phyloP scores from a whole-genome alignment of 176 grass and related monocot species.

The Ensete ventricosum region DNA sequence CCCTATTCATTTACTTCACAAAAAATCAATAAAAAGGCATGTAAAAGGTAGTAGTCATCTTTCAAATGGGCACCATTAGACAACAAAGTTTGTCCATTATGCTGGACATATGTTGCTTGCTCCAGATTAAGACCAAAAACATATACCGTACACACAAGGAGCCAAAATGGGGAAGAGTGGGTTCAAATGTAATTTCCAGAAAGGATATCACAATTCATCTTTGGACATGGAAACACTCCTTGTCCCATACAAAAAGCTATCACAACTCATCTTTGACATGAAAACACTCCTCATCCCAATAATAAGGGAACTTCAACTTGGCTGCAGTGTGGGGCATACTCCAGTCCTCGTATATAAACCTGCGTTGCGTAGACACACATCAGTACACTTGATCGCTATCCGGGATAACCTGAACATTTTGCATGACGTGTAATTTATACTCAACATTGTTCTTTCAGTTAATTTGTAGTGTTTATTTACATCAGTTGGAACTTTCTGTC shows the following conservation, averaged over 20 bases:
- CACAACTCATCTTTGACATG: conserved; percentile 72
- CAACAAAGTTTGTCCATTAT: too few relatives aligned
- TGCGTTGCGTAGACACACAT: conserved; percentile 16
- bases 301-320: conserved; percentile 66
- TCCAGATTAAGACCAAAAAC: background rate
- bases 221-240: conserved; percentile 51
- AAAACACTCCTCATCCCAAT: conserved; percentile 73
- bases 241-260: conserved; percentile 40
- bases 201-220: conserved; percentile 56
- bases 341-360: conserved; percentile 85
- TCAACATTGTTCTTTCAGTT: background rate
- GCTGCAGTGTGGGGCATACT: conserved; percentile 61
- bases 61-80: too few relatives aligned
- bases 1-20: too few relatives aligned
- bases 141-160: background rate
- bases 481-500: background rate
- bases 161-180: background rate
- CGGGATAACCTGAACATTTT: background rate
- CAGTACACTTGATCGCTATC: background rate
- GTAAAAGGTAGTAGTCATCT: too few relatives aligned
- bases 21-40: too few relatives aligned
- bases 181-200: background rate
- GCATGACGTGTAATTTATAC: background rate
- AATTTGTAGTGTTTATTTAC: background rate
- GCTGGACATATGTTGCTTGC: too few relatives aligned